Base-by-base conservation (phyloP, 2,329 filamentous ascomycete genomes). In the Xylariaceae sp. region DNA sequence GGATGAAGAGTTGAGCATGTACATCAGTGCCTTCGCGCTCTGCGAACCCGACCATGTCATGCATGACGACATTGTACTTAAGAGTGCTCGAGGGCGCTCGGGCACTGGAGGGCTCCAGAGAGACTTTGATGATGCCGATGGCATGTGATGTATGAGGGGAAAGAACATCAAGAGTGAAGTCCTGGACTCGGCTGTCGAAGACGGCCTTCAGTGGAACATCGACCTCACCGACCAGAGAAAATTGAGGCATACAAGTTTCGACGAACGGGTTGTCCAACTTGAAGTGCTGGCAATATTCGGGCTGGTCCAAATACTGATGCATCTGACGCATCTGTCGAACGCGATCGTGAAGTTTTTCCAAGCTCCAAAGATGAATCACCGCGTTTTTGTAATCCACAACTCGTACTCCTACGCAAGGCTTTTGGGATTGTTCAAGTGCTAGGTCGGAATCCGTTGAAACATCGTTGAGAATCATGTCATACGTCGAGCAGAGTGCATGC, bases 11-110 rank as follows among this genome's bases (percentile, higher is more conserved):
- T 64, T 97, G 90, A 1, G 89, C 93, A 64, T 98, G 93, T 19
- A 98, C 89, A 51, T 95, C 86, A 0, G 88, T 95, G 12, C 93
- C 93, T 68, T 98, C 93, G 48, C 91, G 81, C 66, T 98, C 93
- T 0, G 93, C 86, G 54, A 98, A 98, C 1, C 93, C 93, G 28
- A 93, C 70, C 67, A 98, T 79, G 59, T 97, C 89, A 58, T 95
- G 90, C 88, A 98, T 95, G 24, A 97, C 90, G 4, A 97, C 90
- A 56, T 97, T 98, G 69, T 98, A 98, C 62, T 97, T 98, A 43
- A 97, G 71, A 2, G 88, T 96, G 44, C 87, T 93, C 11, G 88
- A 87, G 12, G 93, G 93, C 3, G 90, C 91, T 56, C 94, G 84
- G 2, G 91, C 90, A 36, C 89, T 91, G 0, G 91, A 97, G 12